Conservation (phyloP, 1,284 basidiomycete genomes). For the Cutaneotrichosporon spelunceum region DNA sequence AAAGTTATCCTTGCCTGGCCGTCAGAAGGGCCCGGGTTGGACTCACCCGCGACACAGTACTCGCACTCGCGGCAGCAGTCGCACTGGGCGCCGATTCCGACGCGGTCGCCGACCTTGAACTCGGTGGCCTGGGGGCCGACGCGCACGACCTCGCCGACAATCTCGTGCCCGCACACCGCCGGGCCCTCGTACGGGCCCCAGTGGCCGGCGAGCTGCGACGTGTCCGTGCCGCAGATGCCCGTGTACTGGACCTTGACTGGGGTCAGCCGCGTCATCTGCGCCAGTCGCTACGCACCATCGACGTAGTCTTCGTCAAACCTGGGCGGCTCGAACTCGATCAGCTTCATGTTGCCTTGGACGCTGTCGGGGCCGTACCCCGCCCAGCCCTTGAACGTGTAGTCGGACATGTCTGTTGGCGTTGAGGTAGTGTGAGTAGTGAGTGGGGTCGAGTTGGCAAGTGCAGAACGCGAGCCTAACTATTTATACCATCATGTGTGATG, state of each 20-base stretch:
- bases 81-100: constrained; percentile 56
- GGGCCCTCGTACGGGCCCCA: not conserved
- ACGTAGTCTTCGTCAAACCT: constrained; percentile 50
- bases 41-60: constrained; percentile 53
- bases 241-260: constrained; percentile 22
- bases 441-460: too few species aligned
- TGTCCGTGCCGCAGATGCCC: constrained; percentile 26
- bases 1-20: constrained; percentile 9
- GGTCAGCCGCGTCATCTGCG: not conserved
- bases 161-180: constrained; percentile 33
- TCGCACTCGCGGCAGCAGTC: constrained; percentile 52
- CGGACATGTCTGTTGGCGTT: not conserved
- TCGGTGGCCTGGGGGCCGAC: constrained; percentile 30
- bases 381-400: constrained; percentile 42
- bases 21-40: not conserved
- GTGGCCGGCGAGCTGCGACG: constrained; percentile 24
- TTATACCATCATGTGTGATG: too few species aligned
- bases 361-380: constrained; percentile 41
- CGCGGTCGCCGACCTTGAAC: constrained; percentile 51
- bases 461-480: too few species aligned
- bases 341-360: constrained; percentile 48
- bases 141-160: constrained; percentile 32
- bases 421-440: too few species aligned
- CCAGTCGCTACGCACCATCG: constrained; percentile 36
- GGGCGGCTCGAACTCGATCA: constrained; percentile 46